These are phyloP conservation scores for Amphirosellinia nigrospora DNA, from an alignment of 495 filamentous ascomycete genomes.

Conservation along the genomic window DNA sequence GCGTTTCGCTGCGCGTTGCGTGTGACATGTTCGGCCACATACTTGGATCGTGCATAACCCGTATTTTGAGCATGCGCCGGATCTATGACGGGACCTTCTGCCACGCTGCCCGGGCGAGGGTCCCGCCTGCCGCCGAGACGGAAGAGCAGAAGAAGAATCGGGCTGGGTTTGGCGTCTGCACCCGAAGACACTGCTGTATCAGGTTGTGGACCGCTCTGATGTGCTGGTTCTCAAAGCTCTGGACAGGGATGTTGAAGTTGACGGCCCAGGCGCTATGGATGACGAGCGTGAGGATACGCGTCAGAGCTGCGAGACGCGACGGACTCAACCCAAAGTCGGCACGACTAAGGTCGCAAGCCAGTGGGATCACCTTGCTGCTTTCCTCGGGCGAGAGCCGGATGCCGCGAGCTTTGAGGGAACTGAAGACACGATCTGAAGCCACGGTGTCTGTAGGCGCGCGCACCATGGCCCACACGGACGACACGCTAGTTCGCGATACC, in stretches of 20 bases:
- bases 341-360: slow-evolving; percentile 51
- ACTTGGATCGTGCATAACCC: slow-evolving; percentile 68
- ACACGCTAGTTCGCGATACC: slow-evolving; percentile 36
- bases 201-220: slow-evolving; percentile 60
- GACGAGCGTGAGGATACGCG: slow-evolving; percentile 51
- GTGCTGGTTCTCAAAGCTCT: slow-evolving; percentile 52
- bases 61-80: slow-evolving; percentile 52
- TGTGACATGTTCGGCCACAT: slow-evolving; percentile 64
- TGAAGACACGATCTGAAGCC: slow-evolving; percentile 34
- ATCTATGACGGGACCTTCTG: slow-evolving; percentile 47
- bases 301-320: slow-evolving; percentile 45
- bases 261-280: slow-evolving; percentile 67
- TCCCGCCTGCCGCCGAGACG: slow-evolving; percentile 53
- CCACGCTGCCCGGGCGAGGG: slow-evolving; percentile 45
- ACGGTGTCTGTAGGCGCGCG: slow-evolving; percentile 44
- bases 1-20: slow-evolving; percentile 40
- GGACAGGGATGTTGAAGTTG: slow-evolving; percentile 58
- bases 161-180: slow-evolving; percentile 49
- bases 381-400: slow-evolving; percentile 22
- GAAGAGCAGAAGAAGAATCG: slow-evolving; percentile 59
- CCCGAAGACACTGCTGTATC: slow-evolving; percentile 57
- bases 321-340: slow-evolving; percentile 52
- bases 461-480: slow-evolving; percentile 55
- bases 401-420: slow-evolving; percentile 27
- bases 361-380: slow-evolving; percentile 46